A percentile compares a stretch with the other conserved stretches of the same genome.
These are phyloP conservation scores for Auriscalpium microsporum DNA, from an alignment of 768 basidiomycete species.

Conservation along the genomic window DNA sequence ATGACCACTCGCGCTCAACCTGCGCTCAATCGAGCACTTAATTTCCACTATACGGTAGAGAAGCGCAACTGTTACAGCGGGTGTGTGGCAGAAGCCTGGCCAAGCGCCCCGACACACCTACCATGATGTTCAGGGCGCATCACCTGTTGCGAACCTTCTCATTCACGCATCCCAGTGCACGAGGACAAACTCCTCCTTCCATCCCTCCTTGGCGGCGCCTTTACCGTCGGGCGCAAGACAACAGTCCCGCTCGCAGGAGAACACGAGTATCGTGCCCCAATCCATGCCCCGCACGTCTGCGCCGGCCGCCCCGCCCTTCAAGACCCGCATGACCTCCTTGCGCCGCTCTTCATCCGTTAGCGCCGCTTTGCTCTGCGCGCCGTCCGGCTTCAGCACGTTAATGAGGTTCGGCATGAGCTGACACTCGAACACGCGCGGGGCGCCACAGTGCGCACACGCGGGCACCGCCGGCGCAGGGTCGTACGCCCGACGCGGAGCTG, in stretches of 20 bases:
- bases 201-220: conserved; percentile 33
- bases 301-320: conserved; percentile 36
- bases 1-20: too few relatives aligned
- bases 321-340: conserved; percentile 45
- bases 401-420: conserved; percentile 95
- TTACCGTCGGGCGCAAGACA: conserved; percentile 36
- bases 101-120: too few relatives aligned
- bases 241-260: conserved; percentile 81
- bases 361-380: conserved; percentile 18
- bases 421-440: conserved; percentile 75
- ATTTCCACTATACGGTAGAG: too few relatives aligned
- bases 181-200: conserved; percentile 70
- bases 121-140: too few relatives aligned
- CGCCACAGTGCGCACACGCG: conserved; percentile 57
- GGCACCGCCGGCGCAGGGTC: conserved; percentile 41
- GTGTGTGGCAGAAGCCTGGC: too few relatives aligned
- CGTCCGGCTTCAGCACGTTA: conserved; percentile 48
- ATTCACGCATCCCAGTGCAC: conserved; percentile 58
- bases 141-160: neutral
- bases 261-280: conserved; percentile 89
- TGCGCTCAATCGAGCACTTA: too few relatives aligned
- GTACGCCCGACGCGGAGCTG: conserved; percentile 42
- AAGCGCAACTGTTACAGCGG: too few relatives aligned
- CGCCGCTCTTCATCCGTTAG: conserved; percentile 63
- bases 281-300: conserved; percentile 67